Evolutionary conservation across 106 monocot genomes (phyloP).

Genomic region (Ottelia alismoides): DNA sequence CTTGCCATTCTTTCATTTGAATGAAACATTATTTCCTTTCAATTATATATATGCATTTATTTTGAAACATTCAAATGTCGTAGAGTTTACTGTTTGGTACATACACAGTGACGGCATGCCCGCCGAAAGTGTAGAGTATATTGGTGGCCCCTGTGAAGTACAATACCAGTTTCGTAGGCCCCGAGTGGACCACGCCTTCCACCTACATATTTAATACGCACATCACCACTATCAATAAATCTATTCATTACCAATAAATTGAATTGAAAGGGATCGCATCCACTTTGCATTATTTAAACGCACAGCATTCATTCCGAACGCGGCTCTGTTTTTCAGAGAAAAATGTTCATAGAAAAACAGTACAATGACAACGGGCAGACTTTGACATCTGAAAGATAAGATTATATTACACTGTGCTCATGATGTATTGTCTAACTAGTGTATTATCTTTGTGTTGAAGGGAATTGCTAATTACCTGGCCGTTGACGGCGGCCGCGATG

Average conservation of each 20-base stretch:
- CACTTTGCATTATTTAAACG: too few relatives aligned
- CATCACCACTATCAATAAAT: too few relatives aligned
- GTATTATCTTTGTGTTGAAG: too few relatives aligned
- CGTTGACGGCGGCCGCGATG: constrained; percentile 55
- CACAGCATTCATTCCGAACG: not conserved
- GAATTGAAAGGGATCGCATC: too few relatives aligned
- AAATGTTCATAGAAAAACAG: too few relatives aligned
- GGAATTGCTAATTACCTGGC: constrained; percentile 39
- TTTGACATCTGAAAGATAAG: too few relatives aligned
- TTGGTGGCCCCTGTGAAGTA: constrained; percentile 98
- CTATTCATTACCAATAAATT: too few relatives aligned
- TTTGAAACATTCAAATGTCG: not conserved
- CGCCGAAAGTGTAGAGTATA: constrained; percentile 92
- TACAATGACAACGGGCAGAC: too few relatives aligned
- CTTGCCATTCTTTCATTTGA: too few relatives aligned
- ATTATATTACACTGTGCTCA: too few relatives aligned
- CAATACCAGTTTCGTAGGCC: constrained; percentile 54
- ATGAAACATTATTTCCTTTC: not conserved
- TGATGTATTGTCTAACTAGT: too few relatives aligned
- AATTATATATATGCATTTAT: not conserved
- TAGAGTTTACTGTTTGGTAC: not conserved
- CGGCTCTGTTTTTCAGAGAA: too few relatives aligned
- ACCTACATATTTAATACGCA: constrained; percentile 17
- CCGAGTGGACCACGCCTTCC: constrained; percentile 35
- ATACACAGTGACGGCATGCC: constrained; percentile 93